Conservation (phyloP, 2,329 filamentous ascomycete species). For the Pezicula radicicola region DNA sequence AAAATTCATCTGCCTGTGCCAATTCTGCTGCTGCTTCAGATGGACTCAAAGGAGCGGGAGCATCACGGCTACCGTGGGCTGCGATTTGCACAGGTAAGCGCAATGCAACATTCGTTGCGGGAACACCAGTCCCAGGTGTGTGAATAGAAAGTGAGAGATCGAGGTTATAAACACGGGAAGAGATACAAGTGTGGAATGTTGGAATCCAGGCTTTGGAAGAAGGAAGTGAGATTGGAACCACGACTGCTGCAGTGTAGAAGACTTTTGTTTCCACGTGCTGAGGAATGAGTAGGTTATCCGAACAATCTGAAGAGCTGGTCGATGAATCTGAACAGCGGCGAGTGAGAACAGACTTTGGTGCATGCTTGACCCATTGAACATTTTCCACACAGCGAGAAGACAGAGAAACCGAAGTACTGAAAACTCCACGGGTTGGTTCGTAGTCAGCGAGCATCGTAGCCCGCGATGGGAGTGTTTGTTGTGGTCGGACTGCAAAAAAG, state of each 20-base stretch:
- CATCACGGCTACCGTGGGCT: constrained; percentile 15
- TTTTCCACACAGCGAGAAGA: constrained; percentile 27
- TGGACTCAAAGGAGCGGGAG: constrained; percentile 7
- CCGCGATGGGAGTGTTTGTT: constrained; percentile 15
- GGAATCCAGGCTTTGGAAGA: constrained; percentile 60
- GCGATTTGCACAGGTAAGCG: constrained; percentile 27
- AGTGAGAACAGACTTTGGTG: constrained; percentile 12
- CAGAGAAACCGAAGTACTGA: constrained; percentile 20
- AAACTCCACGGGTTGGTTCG: constrained; percentile 21
- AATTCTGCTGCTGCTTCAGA: constrained; percentile 22
- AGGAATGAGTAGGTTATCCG: constrained; percentile 10
- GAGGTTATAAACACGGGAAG: constrained; percentile 61
- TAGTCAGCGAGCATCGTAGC: constrained; percentile 12
- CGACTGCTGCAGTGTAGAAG: constrained; percentile 56
- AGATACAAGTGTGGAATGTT: constrained; percentile 67
- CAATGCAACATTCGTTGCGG: constrained; percentile 28
- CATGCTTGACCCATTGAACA: constrained; percentile 26
- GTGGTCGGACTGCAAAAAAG: constrained; percentile 21
- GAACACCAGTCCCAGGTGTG: constrained; percentile 39
- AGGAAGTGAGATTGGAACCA: constrained; percentile 62
- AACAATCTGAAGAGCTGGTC: constrained; percentile 19
- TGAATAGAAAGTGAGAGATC: constrained; percentile 55
- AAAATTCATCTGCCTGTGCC: constrained; percentile 22
- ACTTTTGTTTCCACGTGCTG: constrained; percentile 3
- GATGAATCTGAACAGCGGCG: constrained; percentile 25